Percentiles rank a stretch among this genome's conserved stretches.
Evolutionary conservation across 2,329 filamentous ascomycete species (phyloP).

Genomic region (Didymosphaeria variabile): DNA sequence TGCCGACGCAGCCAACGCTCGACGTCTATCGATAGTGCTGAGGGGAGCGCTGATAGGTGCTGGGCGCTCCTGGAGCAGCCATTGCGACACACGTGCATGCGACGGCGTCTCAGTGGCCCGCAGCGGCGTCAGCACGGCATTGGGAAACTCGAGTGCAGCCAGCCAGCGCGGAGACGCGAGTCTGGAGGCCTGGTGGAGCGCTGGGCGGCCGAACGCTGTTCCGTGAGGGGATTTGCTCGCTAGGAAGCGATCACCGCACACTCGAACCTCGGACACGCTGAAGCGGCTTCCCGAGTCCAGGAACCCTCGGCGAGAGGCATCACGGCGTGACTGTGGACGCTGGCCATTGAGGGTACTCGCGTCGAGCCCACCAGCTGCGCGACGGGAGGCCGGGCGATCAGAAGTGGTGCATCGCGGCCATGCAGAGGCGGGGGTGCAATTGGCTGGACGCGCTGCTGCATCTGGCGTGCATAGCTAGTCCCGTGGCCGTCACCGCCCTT

Average conservation of each 20-base stretch:
- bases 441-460: constrained; percentile 23
- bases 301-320: background rate
- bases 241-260: constrained; percentile 1
- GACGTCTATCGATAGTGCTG: constrained; percentile 40
- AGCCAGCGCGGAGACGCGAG: constrained; percentile 9
- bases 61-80: constrained; percentile 6
- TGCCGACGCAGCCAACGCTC: constrained; percentile 32
- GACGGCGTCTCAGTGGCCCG: constrained; percentile 34
- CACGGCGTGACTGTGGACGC: background rate
- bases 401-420: background rate
- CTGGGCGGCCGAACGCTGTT: constrained; percentile 15
- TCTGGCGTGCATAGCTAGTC: constrained; percentile 27
- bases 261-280: background rate
- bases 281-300: background rate
- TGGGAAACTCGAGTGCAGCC: constrained; percentile 1
- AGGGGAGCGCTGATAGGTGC: constrained; percentile 34
- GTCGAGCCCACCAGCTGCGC: constrained; percentile 5
- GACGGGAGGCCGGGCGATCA: constrained; percentile 24
- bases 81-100: constrained; percentile 30
- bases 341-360: background rate
- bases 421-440: constrained; percentile 7
- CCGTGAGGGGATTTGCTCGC: constrained; percentile 12
- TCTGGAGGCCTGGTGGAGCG: constrained; percentile 13
- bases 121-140: constrained; percentile 21
- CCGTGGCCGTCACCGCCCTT: constrained; percentile 31